Conservation (phyloP, 2,329 filamentous ascomycete species). For the Penicillium sp. region DNA sequence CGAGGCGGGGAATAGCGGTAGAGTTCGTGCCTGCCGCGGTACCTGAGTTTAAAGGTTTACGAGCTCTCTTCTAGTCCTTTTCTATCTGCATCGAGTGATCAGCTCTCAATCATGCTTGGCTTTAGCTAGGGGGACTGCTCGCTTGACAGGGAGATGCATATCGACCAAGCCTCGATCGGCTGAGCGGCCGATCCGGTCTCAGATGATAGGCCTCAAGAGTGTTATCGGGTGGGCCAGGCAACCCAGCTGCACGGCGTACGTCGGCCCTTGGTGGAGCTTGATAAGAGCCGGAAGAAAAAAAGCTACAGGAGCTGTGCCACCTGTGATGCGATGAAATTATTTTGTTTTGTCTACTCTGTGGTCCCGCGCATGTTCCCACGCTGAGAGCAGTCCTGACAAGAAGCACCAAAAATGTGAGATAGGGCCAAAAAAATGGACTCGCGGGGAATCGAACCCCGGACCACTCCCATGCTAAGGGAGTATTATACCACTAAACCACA, state of each 20-base stretch:
- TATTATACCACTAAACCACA: constrained; percentile 48
- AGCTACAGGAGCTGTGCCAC: no score
- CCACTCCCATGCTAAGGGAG: constrained; percentile 47
- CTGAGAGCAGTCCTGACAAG: background rate
- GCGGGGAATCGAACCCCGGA: constrained; percentile 48
- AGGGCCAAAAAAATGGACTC: constrained; percentile 35
- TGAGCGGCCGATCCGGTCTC: background rate
- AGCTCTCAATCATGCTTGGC: background rate
- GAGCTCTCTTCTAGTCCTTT: background rate
- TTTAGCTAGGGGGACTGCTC: background rate
- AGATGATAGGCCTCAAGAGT: background rate
- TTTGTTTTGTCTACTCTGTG: background rate
- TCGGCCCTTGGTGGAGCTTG: background rate
- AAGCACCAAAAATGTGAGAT: background rate
- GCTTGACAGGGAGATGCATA: background rate
- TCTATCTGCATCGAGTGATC: background rate
- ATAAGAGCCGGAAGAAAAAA: background rate
- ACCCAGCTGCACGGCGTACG: background rate
- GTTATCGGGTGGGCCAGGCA: background rate
- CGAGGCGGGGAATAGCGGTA: background rate
- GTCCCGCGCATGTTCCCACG: background rate
- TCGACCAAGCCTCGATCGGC: background rate
- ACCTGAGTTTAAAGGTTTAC: background rate
- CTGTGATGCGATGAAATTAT: no score
- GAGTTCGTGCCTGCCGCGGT: background rate